phyloP scores from a whole-genome alignment of 495 filamentous ascomycete species.

The Annulohypoxylon bovei region DNA sequence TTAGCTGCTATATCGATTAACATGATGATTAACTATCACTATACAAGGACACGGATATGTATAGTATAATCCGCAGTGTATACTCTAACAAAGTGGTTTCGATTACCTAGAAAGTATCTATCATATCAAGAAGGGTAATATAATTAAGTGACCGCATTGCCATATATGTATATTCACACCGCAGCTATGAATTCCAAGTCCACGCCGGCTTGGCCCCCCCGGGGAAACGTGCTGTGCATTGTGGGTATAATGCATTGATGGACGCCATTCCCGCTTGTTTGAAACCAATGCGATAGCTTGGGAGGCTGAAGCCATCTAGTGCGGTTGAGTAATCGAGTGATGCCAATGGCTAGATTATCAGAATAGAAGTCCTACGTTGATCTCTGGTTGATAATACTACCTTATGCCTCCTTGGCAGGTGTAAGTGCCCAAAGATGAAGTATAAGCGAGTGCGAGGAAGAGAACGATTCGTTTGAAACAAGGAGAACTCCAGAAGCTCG shows the following conservation, averaged over 20 bases:
- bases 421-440: not conserved
- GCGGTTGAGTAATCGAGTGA: not conserved
- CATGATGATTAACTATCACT: not conserved
- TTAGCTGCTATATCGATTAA: constrained; percentile 2
- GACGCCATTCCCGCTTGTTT: constrained; percentile 1
- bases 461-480: not conserved
- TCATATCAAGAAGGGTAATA: not conserved
- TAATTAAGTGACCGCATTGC: constrained; percentile 10
- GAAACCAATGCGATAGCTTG: constrained; percentile 2
- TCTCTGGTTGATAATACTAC: not conserved
- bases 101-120: constrained; percentile 13
- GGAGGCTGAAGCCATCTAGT: constrained; percentile 2
- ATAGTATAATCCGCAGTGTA: too few species aligned
- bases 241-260: constrained; percentile 3
- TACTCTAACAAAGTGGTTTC: not conserved
- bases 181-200: not conserved
- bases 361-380: not conserved
- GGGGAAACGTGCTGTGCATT: not conserved
- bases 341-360: not conserved
- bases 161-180: constrained; percentile 17
- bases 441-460: constrained; percentile 1
- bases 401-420: not conserved
- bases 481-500: constrained; percentile 13
- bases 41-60: not conserved
- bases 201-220: not conserved